Evolutionary conservation across 2,329 filamentous ascomycete genomes (phyloP).

Genomic region (Aspergillus clavatus): DNA sequence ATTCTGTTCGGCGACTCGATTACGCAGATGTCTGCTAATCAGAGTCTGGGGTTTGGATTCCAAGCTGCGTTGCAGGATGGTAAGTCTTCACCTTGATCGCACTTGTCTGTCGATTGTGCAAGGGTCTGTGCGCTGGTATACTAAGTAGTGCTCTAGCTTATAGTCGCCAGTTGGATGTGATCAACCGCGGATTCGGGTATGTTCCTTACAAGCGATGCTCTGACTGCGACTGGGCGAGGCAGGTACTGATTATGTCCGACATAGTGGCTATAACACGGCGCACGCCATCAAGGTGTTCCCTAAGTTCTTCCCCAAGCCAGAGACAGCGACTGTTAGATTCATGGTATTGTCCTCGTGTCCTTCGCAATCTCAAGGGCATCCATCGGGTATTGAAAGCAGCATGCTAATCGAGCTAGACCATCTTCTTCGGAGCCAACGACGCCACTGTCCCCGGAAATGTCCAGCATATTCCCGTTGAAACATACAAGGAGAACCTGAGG

Average conservation of each 20-base stretch:
- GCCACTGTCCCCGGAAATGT: conserved; percentile 62
- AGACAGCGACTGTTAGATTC: conserved; percentile 44
- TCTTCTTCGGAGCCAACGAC: conserved; percentile 91
- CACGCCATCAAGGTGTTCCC: conserved; percentile 67
- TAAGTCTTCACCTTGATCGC: conserved; percentile 48
- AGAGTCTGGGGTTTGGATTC: conserved; percentile 67
- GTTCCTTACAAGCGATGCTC: conserved; percentile 1
- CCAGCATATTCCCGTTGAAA: conserved; percentile 73
- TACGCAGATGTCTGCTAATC: conserved; percentile 62
- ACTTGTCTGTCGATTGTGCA: neutral
- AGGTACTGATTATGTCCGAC: conserved; percentile 7
- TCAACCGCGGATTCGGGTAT: conserved; percentile 77
- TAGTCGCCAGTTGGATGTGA: conserved; percentile 71
- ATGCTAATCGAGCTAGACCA: conserved; percentile 46
- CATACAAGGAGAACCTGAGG: conserved; percentile 68
- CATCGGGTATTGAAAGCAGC: conserved; percentile 2
- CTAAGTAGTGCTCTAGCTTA: conserved; percentile 54
- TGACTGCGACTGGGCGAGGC: conserved; percentile 1
- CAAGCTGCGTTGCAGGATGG: conserved; percentile 65
- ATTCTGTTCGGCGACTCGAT: conserved; percentile 90
- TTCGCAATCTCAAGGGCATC: too few relatives aligned
- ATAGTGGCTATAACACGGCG: conserved; percentile 72
- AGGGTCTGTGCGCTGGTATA: conserved; percentile 3
- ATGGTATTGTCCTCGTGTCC: conserved; percentile 42
- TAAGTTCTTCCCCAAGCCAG: conserved; percentile 64